Conservation (phyloP, 2,329 filamentous ascomycete genomes). For the Achaetomium macrosporum region DNA sequence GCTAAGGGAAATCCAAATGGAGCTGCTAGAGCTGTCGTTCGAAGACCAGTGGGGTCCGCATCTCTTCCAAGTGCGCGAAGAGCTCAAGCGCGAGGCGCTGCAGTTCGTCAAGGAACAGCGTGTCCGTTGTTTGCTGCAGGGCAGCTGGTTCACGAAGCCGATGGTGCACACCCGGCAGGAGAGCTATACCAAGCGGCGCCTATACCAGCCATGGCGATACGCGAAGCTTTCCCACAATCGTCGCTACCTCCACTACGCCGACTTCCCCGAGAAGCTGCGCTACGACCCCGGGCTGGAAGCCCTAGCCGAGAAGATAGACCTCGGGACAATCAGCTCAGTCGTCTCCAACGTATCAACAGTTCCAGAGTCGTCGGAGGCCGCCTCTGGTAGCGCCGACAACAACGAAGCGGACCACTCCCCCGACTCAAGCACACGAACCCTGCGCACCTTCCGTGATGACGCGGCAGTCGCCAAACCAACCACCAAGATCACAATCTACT, state of each 20-base stretch:
- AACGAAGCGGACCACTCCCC: conserved; percentile 30
- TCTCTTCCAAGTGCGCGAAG: conserved; percentile 81
- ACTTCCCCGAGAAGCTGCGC: conserved; percentile 63
- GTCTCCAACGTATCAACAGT: conserved; percentile 79
- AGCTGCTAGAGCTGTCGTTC: conserved; percentile 81
- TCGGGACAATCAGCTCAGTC: conserved; percentile 83
- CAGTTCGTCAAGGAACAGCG: conserved; percentile 98
- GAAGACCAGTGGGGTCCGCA: conserved; percentile 93
- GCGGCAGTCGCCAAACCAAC: conserved; percentile 39
- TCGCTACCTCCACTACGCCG: conserved; percentile 81
- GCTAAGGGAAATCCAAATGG: conserved; percentile 86
- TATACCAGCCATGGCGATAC: conserved; percentile 65
- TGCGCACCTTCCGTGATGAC: conserved; percentile 9
- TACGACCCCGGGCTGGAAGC: conserved; percentile 66
- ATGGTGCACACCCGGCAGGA: conserved; percentile 35
- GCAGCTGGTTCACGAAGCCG: conserved; percentile 73
- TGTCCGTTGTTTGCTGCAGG: conserved; percentile 79
- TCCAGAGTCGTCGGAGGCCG: conserved; percentile 27
- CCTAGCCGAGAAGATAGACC: conserved; percentile 76
- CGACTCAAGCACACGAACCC: conserved; percentile 34
- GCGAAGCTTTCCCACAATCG: conserved; percentile 87
- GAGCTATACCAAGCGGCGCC: conserved; percentile 34
- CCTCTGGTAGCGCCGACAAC: background rate
- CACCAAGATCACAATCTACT: conserved; percentile 90
- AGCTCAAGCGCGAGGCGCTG: conserved; percentile 82